A percentile compares a stretch with the other conserved stretches of the same genome.
These are phyloP conservation scores for Penicillium cinerascens DNA, from an alignment of 495 filamentous ascomycete genomes.

Conservation along the genomic window DNA sequence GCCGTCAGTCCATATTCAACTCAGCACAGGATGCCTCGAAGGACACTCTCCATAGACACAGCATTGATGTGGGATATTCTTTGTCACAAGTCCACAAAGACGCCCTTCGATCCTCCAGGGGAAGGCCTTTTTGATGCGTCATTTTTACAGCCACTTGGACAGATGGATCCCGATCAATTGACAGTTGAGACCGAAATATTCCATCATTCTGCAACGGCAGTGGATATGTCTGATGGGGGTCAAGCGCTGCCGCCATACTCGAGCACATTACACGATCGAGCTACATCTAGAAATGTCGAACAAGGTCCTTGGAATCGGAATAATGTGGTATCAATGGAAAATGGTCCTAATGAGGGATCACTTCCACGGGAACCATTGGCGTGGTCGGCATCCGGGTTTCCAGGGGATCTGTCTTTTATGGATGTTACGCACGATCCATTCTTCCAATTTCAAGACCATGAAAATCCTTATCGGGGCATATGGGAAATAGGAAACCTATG, in stretches of 20 bases:
- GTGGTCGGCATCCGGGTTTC: slow-evolving; percentile 9
- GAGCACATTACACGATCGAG: slow-evolving; percentile 9
- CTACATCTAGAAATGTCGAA: neutral
- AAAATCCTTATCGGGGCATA: slow-evolving; percentile 22
- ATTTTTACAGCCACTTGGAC: slow-evolving; percentile 12
- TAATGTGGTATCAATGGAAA: neutral
- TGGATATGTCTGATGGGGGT: slow-evolving; percentile 41
- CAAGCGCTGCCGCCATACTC: slow-evolving; percentile 30
- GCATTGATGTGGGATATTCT: slow-evolving; percentile 47
- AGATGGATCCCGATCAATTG: slow-evolving; percentile 18
- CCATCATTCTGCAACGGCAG: slow-evolving; percentile 34
- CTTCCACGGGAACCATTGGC: slow-evolving; percentile 9
- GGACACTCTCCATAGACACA: slow-evolving; percentile 38
- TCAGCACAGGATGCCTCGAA: slow-evolving; percentile 29
- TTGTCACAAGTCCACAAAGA: slow-evolving; percentile 26
- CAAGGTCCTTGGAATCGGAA: slow-evolving; percentile 5
- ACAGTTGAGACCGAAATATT: slow-evolving; percentile 42
- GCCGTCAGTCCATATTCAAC: slow-evolving; percentile 29
- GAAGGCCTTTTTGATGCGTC: slow-evolving; percentile 28
- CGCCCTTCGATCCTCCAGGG: slow-evolving; percentile 8
- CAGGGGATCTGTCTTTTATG: slow-evolving; percentile 34
- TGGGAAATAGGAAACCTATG: slow-evolving; percentile 30
- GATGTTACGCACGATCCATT: slow-evolving; percentile 27
- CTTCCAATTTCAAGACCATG: slow-evolving; percentile 28
- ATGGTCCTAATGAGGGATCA: neutral